phyloP scores from a whole-genome alignment of 768 basidiomycete genomes.

The Termitomyces sp. region DNA sequence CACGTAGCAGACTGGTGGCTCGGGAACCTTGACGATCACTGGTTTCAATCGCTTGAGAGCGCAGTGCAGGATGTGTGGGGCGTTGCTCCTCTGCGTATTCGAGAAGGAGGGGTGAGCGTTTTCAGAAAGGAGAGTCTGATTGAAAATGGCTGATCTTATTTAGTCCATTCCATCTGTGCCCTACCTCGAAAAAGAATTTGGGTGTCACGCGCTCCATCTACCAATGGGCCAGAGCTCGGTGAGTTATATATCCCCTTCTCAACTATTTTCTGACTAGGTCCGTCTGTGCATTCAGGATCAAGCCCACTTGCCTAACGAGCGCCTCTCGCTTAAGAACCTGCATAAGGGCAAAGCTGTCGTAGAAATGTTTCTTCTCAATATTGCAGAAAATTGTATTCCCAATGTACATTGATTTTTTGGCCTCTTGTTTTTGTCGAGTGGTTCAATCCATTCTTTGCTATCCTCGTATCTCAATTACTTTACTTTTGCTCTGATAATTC shows the following conservation, averaged over 20 bases:
- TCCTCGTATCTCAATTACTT: background rate
- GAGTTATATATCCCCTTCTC: background rate
- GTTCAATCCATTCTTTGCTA: background rate
- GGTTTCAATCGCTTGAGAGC: slow-evolving; percentile 82
- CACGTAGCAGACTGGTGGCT: slow-evolving; percentile 97
- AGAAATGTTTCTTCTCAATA: slow-evolving; percentile 65
- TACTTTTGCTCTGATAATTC: background rate
- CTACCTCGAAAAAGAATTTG: slow-evolving; percentile 88
- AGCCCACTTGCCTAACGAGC: slow-evolving; percentile 92
- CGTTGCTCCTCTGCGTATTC: slow-evolving; percentile 77
- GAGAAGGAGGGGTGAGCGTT: slow-evolving; percentile 84
- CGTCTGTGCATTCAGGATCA: slow-evolving; percentile 55
- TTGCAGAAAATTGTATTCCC: slow-evolving; percentile 31
- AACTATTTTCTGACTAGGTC: slow-evolving; percentile 2
- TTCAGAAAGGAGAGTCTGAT: background rate
- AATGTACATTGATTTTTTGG: background rate
- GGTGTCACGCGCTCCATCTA: slow-evolving; percentile 86
- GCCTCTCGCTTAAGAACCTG: slow-evolving; percentile 83
- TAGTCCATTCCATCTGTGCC: slow-evolving; percentile 95
- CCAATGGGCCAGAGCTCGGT: slow-evolving; percentile 73
- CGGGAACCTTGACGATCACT: slow-evolving; percentile 78
- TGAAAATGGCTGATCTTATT: background rate
- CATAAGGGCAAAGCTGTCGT: slow-evolving; percentile 73
- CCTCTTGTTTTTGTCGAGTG: background rate
- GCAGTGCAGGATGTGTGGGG: slow-evolving; percentile 89